phyloP scores from a whole-genome alignment of 2,329 filamentous ascomycete genomes.

The Paecilomyces fulvus region DNA sequence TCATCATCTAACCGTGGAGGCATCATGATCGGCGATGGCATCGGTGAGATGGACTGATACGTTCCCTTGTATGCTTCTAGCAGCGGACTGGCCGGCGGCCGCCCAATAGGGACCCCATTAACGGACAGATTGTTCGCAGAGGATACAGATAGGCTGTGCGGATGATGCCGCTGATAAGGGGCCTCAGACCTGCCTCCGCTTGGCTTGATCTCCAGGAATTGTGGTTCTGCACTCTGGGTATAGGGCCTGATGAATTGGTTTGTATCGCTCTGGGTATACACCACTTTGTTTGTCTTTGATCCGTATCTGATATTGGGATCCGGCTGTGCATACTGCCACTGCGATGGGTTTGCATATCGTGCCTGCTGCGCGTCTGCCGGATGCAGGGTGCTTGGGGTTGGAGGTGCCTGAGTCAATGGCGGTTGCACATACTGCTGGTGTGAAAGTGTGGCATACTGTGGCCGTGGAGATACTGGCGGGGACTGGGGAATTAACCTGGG shows the following conservation, averaged over 20 bases:
- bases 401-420: not conserved
- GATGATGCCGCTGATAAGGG: constrained; percentile 11
- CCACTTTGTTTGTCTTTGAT: constrained; percentile 13
- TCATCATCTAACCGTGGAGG: constrained; percentile 22
- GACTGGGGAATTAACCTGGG: constrained; percentile 10
- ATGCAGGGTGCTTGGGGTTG: not conserved
- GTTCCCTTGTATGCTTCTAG: constrained; percentile 89
- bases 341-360: constrained; percentile 23
- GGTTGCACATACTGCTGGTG: constrained; percentile 10
- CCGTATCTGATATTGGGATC: constrained; percentile 32
- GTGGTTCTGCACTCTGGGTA: constrained; percentile 16
- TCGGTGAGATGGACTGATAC: constrained; percentile 88
- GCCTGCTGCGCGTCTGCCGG: not conserved
- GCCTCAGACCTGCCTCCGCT: constrained; percentile 5
- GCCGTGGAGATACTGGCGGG: constrained; percentile 14
- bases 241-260: constrained; percentile 11
- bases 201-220: constrained; percentile 18
- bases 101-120: constrained; percentile 30
- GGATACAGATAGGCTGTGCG: constrained; percentile 28
- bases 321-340: constrained; percentile 32
- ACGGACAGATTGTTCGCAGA: constrained; percentile 32
- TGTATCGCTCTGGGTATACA: constrained; percentile 7
- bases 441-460: constrained; percentile 24
- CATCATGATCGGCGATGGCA: constrained; percentile 70
- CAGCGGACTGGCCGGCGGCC: constrained; percentile 67